phyloP scores from a whole-genome alignment of 2,329 filamentous ascomycete genomes.

The Simplicillium aogashimaense region DNA sequence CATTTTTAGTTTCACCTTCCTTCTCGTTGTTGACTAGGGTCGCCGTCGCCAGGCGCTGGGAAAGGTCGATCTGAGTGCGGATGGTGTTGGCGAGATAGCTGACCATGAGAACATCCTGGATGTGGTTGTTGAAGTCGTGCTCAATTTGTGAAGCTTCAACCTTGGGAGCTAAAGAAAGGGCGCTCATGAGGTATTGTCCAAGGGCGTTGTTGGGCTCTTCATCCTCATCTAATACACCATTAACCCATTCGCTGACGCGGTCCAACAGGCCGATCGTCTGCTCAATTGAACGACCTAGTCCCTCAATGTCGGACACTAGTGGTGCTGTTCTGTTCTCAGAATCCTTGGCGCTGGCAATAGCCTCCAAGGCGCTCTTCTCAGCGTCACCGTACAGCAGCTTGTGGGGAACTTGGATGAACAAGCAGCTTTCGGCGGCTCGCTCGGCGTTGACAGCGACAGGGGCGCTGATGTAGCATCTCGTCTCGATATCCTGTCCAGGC shows the following conservation, averaged over 20 bases:
- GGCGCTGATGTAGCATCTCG: slow-evolving; percentile 88
- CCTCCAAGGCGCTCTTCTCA: slow-evolving; percentile 59
- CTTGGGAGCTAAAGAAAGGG: slow-evolving; percentile 87
- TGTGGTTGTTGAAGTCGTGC: slow-evolving; percentile 98
- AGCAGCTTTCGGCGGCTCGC: slow-evolving; percentile 87
- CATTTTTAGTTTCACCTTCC: slow-evolving; percentile 36
- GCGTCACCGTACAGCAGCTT: slow-evolving; percentile 81
- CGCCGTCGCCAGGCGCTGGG: slow-evolving; percentile 84
- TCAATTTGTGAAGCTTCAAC: slow-evolving; percentile 86
- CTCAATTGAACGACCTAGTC: slow-evolving; percentile 74
- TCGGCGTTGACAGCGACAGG: slow-evolving; percentile 93
- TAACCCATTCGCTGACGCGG: slow-evolving; percentile 84
- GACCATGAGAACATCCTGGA: slow-evolving; percentile 96
- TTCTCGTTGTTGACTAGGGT: slow-evolving; percentile 44
- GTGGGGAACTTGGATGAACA: slow-evolving; percentile 96
- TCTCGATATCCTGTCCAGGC: slow-evolving; percentile 79
- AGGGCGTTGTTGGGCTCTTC: slow-evolving; percentile 80
- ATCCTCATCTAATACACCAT: slow-evolving; percentile 89
- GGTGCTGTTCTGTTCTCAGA: slow-evolving; percentile 62
- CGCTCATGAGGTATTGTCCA: slow-evolving; percentile 91
- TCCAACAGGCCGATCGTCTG: slow-evolving; percentile 85
- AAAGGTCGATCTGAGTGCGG: slow-evolving; percentile 96
- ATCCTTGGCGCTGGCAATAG: slow-evolving; percentile 75
- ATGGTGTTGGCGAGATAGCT: slow-evolving; percentile 98
- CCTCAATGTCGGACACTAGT: slow-evolving; percentile 81